Conservation (phyloP, 768 basidiomycete genomes). For the Lanmaoa pseudosensibilis region DNA sequence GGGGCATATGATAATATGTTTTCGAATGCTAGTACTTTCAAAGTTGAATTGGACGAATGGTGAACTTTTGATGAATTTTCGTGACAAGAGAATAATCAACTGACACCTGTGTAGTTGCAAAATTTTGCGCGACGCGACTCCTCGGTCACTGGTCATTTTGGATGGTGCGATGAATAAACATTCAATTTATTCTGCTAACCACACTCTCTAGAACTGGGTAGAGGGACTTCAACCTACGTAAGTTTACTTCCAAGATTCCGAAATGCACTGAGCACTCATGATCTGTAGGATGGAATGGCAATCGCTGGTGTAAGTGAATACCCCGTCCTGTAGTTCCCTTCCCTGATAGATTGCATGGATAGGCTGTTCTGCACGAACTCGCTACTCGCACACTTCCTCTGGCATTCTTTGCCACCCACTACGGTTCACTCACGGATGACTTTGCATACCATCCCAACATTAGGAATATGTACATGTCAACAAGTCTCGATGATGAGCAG, state of each 20-base stretch:
- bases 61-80: constrained; percentile 30
- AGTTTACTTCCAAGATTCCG: constrained; percentile 22
- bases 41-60: constrained; percentile 98
- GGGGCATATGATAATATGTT: constrained; percentile 99
- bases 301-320: constrained; percentile 74
- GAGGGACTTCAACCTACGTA: constrained; percentile 94
- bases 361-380: constrained; percentile 92
- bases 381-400: constrained; percentile 90
- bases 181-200: constrained; percentile 11
- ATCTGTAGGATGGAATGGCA: constrained; percentile 89
- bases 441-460: constrained; percentile 91
- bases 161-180: constrained; percentile 62
- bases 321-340: neutral
- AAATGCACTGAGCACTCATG: constrained; percentile 14
- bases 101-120: constrained; percentile 63
- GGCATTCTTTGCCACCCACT: constrained; percentile 97
- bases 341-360: constrained; percentile 8
- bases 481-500: constrained; percentile 89
- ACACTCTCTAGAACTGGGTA: constrained; percentile 70
- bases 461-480: constrained; percentile 94
- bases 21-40: constrained; percentile 92
- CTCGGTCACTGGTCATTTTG: constrained; percentile 89
- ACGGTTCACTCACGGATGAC: constrained; percentile 93
- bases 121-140: constrained; percentile 91
- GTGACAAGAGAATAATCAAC: neutral